Conservation (phyloP, 371 early-diverging fungal species). For the Blakeslea trispora region DNA sequence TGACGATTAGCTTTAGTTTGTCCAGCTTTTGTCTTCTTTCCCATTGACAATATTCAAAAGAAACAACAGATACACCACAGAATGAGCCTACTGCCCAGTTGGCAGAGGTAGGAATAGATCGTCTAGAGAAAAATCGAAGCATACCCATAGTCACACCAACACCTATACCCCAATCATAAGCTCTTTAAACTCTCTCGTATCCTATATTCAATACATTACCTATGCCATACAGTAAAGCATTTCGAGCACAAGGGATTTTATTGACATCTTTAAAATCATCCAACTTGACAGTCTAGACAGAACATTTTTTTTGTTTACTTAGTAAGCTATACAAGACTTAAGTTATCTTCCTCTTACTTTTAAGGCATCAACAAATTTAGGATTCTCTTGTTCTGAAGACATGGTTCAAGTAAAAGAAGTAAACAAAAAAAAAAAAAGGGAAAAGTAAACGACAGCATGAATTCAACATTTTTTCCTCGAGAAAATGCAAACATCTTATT, state of each 20-base stretch:
- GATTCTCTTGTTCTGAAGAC: constrained; percentile 21
- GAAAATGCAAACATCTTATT: too few relatives aligned
- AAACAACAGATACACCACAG: constrained; percentile 41
- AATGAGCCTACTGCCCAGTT: constrained; percentile 56
- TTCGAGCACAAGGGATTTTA: constrained; percentile 53
- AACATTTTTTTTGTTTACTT: background rate
- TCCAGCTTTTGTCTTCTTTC: constrained; percentile 43
- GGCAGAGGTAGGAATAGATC: constrained; percentile 41
- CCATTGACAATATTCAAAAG: constrained; percentile 52
- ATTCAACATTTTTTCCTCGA: constrained; percentile 1
- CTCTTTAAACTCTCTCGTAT: too few relatives aligned
- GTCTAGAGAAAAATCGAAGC: constrained; percentile 40
- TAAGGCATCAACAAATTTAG: constrained; percentile 29
- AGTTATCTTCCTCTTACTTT: constrained; percentile 17
- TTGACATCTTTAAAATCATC: constrained; percentile 52
- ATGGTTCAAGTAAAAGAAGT: constrained; percentile 2
- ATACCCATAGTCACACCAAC: constrained; percentile 44
- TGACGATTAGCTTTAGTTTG: constrained; percentile 41
- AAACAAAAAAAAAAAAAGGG: too few relatives aligned
- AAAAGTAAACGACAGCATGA: constrained; percentile 1
- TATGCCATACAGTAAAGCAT: constrained; percentile 49
- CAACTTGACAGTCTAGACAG: constrained; percentile 41
- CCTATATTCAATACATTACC: too few relatives aligned
- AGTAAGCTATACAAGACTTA: background rate
- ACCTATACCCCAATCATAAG: constrained; percentile 18